Evolutionary conservation across 306 rosid genomes (phyloP).

Genomic region (Prunus davidiana): DNA sequence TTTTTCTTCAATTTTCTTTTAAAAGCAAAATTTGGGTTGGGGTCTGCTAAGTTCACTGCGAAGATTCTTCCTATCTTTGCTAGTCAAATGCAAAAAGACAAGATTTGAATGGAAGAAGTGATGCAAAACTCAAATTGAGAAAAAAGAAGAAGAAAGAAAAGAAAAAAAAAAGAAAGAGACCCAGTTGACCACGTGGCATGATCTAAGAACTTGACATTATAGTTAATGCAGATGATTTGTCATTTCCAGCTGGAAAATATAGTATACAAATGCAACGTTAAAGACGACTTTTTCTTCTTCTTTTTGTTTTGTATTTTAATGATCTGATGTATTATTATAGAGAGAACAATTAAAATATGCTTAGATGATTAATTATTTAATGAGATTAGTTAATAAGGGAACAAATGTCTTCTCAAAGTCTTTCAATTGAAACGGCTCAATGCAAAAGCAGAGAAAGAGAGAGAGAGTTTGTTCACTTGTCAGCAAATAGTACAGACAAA

Average conservation of each 20-base stretch:
- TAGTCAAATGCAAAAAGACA: constrained; percentile 47
- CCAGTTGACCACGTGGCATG: constrained; percentile 10
- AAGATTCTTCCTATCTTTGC: constrained; percentile 15
- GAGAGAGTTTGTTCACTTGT: neutral
- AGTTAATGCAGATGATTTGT: constrained; percentile 7
- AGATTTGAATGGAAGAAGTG: constrained; percentile 32
- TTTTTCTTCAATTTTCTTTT: neutral
- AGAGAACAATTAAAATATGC: neutral
- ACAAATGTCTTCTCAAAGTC: constrained; percentile 31
- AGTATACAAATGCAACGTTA: constrained; percentile 12
- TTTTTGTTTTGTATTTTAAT: too few relatives aligned
- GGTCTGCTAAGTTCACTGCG: neutral
- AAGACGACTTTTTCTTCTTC: neutral
- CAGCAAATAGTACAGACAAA: constrained; percentile 30
- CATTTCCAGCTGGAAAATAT: constrained; percentile 16
- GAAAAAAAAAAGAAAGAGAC: neutral
- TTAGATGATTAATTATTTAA: neutral
- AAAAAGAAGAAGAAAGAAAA: neutral
- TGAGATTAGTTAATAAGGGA: neutral
- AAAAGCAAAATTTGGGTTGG: neutral
- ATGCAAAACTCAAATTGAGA: constrained; percentile 16
- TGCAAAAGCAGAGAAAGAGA: constrained; percentile 16
- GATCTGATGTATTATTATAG: neutral
- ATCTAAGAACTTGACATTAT: constrained; percentile 1
- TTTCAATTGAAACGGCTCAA: constrained; percentile 36